Conservation (phyloP, 352 stramenopile genomes). For the Lagenidium giganteum region DNA sequence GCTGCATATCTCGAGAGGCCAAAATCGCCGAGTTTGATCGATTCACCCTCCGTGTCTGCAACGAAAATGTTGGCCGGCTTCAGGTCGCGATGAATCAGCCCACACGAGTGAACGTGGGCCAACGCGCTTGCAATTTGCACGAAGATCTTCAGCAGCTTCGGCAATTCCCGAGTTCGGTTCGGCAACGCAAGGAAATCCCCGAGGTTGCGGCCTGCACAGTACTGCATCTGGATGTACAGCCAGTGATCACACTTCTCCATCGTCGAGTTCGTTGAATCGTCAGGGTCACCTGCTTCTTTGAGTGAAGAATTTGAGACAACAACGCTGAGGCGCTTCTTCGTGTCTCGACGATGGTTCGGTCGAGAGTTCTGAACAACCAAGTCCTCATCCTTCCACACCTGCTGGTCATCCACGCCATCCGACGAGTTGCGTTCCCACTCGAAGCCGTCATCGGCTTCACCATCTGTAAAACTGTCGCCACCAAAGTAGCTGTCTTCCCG, state of each 20-base stretch:
- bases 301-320: slow-evolving; percentile 6
- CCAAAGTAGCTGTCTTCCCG: slow-evolving; percentile 35
- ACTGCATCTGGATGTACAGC: slow-evolving; percentile 90
- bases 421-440: slow-evolving; percentile 59
- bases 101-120: slow-evolving; percentile 79
- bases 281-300: slow-evolving; percentile 15
- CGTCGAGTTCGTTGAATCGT: slow-evolving; percentile 31
- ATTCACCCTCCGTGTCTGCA: slow-evolving; percentile 58
- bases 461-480: slow-evolving; percentile 25
- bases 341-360: slow-evolving; percentile 3
- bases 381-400: slow-evolving; percentile 62
- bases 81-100: slow-evolving; percentile 87
- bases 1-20: slow-evolving; percentile 71
- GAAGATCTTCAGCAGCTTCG: slow-evolving; percentile 77
- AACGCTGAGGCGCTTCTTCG: slow-evolving; percentile 8
- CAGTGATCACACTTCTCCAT: slow-evolving; percentile 66
- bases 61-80: slow-evolving; percentile 91
- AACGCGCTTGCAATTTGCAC: slow-evolving; percentile 80
- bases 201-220: slow-evolving; percentile 75
- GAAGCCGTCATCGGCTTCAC: slow-evolving; percentile 52
- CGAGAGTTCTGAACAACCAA: slow-evolving; percentile 38
- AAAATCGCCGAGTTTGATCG: slow-evolving; percentile 87
- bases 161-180: slow-evolving; percentile 51
- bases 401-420: slow-evolving; percentile 21
- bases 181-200: slow-evolving; percentile 69